Percentiles rank a stretch among this genome's conserved stretches.
These are phyloP conservation scores for Globisporangium cystogenes DNA, from an alignment of 352 stramenopile genomes.

Conservation along the genomic window DNA sequence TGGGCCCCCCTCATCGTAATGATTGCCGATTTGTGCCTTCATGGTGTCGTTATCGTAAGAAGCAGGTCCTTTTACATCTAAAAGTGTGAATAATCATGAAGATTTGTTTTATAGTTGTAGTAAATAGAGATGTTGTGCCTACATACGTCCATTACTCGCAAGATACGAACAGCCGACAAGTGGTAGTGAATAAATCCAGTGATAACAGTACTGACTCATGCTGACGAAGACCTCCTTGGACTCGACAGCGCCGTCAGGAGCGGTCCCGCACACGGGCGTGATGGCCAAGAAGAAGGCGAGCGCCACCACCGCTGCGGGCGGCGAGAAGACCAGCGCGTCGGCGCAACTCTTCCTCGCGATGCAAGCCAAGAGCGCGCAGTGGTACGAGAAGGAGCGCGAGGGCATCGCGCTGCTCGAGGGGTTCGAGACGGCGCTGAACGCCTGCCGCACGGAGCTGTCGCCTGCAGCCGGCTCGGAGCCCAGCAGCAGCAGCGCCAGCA, in stretches of 20 bases:
- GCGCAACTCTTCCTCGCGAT: conserved; percentile 31
- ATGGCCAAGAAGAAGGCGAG: conserved; percentile 45
- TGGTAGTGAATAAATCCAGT: too few relatives aligned
- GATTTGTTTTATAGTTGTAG: too few relatives aligned
- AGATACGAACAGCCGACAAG: too few relatives aligned
- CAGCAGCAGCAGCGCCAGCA: background rate
- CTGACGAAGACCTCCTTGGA: too few relatives aligned
- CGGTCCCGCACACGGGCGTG: too few relatives aligned
- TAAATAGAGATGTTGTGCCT: too few relatives aligned
- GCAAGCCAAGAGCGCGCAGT: conserved; percentile 36
- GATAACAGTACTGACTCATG: background rate
- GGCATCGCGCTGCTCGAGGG: conserved; percentile 59
- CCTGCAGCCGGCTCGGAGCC: background rate
- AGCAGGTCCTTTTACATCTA: background rate
- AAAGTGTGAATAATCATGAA: too few relatives aligned
- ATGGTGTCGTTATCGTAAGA: too few relatives aligned
- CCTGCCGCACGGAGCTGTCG: conserved; percentile 20
- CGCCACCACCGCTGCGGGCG: conserved; percentile 2
- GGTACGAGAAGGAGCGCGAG: conserved; percentile 60
- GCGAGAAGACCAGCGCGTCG: background rate
- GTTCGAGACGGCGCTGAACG: conserved; percentile 62
- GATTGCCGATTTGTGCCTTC: background rate
- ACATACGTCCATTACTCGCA: too few relatives aligned
- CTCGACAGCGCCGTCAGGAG: too few relatives aligned
- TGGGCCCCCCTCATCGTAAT: conserved; percentile 3